Percentiles rank a stretch among this genome's conserved stretches.
Conservation (phyloP, 495 filamentous ascomycete species). For the Talaromyces stipitatus region DNA sequence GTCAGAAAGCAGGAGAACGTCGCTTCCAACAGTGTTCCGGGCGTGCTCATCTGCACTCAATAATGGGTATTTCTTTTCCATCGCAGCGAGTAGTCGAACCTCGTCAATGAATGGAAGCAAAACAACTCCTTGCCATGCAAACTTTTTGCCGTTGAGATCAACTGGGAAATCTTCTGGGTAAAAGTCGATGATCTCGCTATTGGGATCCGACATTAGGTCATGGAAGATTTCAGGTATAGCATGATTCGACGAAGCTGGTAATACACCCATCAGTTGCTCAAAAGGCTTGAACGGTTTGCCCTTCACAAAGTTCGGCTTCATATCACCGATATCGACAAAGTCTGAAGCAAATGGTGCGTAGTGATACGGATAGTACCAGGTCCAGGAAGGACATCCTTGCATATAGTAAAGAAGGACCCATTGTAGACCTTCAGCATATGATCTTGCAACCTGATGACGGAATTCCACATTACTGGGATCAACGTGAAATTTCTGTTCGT, state of each 20-base stretch:
- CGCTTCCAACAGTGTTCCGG: slow-evolving; percentile 74
- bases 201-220: slow-evolving; percentile 72
- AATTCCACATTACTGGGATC: slow-evolving; percentile 76
- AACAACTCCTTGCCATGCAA: slow-evolving; percentile 94
- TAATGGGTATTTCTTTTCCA: slow-evolving; percentile 72
- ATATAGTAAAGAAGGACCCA: slow-evolving; percentile 99
- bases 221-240: slow-evolving; percentile 84
- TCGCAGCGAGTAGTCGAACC: slow-evolving; percentile 72
- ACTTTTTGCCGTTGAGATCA: slow-evolving; percentile 96
- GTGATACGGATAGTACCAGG: slow-evolving; percentile 98
- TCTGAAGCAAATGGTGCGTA: slow-evolving; percentile 97
- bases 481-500: slow-evolving; percentile 94
- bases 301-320: slow-evolving; percentile 76
- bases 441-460: slow-evolving; percentile 81
- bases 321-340: slow-evolving; percentile 75
- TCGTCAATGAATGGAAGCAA: slow-evolving; percentile 96
- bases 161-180: slow-evolving; percentile 91
- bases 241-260: slow-evolving; percentile 87
- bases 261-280: slow-evolving; percentile 97
- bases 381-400: slow-evolving; percentile 96
- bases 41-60: slow-evolving; percentile 68
- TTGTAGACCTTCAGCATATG: slow-evolving; percentile 92
- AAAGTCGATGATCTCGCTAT: slow-evolving; percentile 93
- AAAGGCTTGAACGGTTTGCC: slow-evolving; percentile 85
- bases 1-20: slow-evolving; percentile 78